Evolutionary conservation across 345 rosid species (phyloP).

Genomic region (Brassica cretica): DNA sequence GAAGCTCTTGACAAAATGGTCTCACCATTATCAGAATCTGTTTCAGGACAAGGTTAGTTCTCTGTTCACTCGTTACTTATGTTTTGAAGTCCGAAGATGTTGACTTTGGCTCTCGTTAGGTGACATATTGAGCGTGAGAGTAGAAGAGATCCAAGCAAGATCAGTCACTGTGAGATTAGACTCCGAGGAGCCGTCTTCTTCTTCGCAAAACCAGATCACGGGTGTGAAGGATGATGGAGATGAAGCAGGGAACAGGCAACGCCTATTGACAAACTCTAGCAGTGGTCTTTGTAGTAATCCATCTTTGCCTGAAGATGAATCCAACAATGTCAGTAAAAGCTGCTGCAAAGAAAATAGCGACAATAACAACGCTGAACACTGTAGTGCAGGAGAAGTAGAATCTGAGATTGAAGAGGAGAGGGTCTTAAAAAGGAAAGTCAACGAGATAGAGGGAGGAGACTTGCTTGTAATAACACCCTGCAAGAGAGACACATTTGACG

Average conservation of each 20-base stretch:
- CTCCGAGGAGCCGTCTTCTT: conserved; percentile 42
- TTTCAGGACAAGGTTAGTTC: conserved; percentile 32
- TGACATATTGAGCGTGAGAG: conserved; percentile 32
- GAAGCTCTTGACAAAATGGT: conserved; percentile 60
- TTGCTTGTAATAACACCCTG: conserved; percentile 81
- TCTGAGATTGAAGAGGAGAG: conserved; percentile 30
- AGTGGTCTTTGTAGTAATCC: conserved; percentile 75
- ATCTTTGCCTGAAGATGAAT: conserved; percentile 85
- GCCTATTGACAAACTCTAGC: conserved; percentile 72
- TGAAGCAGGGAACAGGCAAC: conserved; percentile 51
- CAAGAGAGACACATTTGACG: conserved; percentile 54
- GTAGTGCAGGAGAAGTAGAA: conserved; percentile 31
- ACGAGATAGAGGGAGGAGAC: conserved; percentile 50
- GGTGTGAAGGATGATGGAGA: conserved; percentile 41
- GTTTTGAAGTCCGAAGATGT: neutral
- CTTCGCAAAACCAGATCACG: conserved; percentile 30
- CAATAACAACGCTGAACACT: conserved; percentile 30
- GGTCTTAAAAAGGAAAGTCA: conserved; percentile 45
- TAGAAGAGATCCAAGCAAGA: conserved; percentile 63
- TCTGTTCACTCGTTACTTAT: neutral
- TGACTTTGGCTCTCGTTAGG: conserved; percentile 19
- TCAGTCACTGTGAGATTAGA: conserved; percentile 60
- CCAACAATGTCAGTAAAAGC: conserved; percentile 49
- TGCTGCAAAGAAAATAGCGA: conserved; percentile 38
- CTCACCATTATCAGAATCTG: conserved; percentile 34